Conservation (phyloP, 495 filamentous ascomycete genomes). For the Collariella sp. region DNA sequence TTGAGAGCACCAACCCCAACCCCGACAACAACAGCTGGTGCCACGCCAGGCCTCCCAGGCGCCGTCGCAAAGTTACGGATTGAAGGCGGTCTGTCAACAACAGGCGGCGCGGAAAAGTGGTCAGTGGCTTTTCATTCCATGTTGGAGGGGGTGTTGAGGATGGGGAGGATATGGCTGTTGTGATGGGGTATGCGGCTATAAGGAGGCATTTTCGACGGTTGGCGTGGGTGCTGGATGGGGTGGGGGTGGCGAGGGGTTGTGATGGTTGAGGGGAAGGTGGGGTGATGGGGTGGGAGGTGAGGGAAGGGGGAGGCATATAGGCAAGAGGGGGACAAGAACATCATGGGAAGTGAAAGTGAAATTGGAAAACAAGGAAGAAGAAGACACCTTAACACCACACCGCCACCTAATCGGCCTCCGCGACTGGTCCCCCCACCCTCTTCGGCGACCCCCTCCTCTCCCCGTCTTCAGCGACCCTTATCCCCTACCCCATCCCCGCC, state of each 20-base stretch:
- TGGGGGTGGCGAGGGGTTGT: constrained; percentile 30
- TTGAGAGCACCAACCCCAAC: not conserved
- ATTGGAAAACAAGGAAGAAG: not conserved
- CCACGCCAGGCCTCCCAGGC: not conserved
- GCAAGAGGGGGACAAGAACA: not conserved
- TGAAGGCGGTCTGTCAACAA: not conserved
- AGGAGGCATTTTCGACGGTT: constrained; percentile 31
- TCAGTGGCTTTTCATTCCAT: constrained; percentile 39
- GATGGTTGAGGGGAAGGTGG: constrained; percentile 28
- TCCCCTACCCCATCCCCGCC: constrained; percentile 25
- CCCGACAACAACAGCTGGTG: not conserved
- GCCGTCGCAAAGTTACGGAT: not conserved
- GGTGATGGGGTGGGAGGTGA: constrained; percentile 21
- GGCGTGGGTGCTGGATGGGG: constrained; percentile 31
- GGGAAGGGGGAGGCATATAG: not conserved
- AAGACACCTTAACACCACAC: not conserved
- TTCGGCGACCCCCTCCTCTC: constrained; percentile 54
- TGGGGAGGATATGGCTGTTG: constrained; percentile 39
- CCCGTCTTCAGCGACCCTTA: constrained; percentile 37
- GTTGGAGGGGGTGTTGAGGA: constrained; percentile 38
- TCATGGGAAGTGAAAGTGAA: not conserved
- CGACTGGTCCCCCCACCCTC: constrained; percentile 46
- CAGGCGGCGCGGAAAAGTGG: constrained; percentile 29
- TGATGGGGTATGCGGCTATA: constrained; percentile 34
- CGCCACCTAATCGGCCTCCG: constrained; percentile 28